These are phyloP conservation scores for Dacryopinax primogenitus DNA, from an alignment of 768 basidiomycete species.

Conservation along the genomic window DNA sequence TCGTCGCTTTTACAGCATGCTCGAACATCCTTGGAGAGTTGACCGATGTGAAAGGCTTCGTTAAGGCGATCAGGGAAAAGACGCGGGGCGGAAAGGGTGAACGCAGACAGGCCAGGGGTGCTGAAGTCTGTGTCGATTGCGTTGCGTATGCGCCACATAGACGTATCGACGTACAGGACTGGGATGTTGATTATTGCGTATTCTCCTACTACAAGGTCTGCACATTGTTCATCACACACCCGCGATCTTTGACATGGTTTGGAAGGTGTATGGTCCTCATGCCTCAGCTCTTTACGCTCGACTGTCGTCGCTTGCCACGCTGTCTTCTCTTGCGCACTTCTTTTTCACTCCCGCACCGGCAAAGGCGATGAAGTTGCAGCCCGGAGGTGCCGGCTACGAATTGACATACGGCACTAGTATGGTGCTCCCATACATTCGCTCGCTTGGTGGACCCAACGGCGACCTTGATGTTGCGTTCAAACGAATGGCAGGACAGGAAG, in stretches of 20 bases:
- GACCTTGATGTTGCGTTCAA: slow-evolving; percentile 40
- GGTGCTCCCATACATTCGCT: slow-evolving; percentile 49
- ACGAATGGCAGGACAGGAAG: slow-evolving; percentile 51
- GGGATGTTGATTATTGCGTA: slow-evolving; percentile 64
- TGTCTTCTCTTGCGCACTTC: slow-evolving; percentile 53
- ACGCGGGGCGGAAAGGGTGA: slow-evolving; percentile 30
- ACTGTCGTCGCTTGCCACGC: slow-evolving; percentile 31
- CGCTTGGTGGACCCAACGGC: slow-evolving; percentile 28
- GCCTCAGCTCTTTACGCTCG: slow-evolving; percentile 54
- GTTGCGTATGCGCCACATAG: slow-evolving; percentile 70
- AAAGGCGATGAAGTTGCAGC: slow-evolving; percentile 45
- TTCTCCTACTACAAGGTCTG: slow-evolving; percentile 66
- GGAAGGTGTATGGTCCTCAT: slow-evolving; percentile 63
- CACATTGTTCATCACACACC: not conserved
- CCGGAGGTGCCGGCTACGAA: slow-evolving; percentile 66
- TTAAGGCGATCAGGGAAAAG: slow-evolving; percentile 37
- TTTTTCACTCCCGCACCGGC: slow-evolving; percentile 38
- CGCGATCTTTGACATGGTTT: not conserved
- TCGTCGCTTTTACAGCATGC: slow-evolving; percentile 60
- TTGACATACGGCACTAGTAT: slow-evolving; percentile 47
- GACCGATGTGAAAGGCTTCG: slow-evolving; percentile 46
- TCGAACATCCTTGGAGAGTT: slow-evolving; percentile 64
- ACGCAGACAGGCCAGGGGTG: slow-evolving; percentile 31
- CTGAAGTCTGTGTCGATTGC: slow-evolving; percentile 60
- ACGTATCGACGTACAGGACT: slow-evolving; percentile 53